Evolutionary conservation across 257 asterid genomes (phyloP).

Genomic region (Penstemon barbatus): DNA sequence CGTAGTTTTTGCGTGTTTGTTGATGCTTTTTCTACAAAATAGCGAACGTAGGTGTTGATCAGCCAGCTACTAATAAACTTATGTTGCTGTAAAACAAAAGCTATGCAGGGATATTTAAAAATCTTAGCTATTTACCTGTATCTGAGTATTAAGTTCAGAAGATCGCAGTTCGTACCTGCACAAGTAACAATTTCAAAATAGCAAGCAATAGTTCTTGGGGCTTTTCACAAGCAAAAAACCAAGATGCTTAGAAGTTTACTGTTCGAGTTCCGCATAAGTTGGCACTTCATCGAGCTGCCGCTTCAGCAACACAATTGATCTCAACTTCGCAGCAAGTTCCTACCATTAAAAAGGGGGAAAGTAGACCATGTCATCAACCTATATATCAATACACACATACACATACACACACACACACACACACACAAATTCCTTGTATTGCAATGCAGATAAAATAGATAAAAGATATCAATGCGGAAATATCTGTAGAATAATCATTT

Average conservation of each 20-base stretch:
- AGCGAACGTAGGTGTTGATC: constrained; percentile 24
- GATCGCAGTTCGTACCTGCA: constrained; percentile 78
- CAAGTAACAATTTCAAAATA: constrained; percentile 15
- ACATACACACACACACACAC: neutral
- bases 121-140: constrained; percentile 52
- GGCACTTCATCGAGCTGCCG: constrained; percentile 68
- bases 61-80: constrained; percentile 27
- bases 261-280: constrained; percentile 73
- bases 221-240: constrained; percentile 12
- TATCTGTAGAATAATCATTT: constrained; percentile 1
- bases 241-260: constrained; percentile 51
- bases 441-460: neutral
- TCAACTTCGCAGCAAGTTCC: constrained; percentile 67
- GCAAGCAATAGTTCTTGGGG: neutral
- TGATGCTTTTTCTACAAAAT: constrained; percentile 59
- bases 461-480: neutral
- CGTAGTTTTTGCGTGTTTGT: constrained; percentile 70
- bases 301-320: constrained; percentile 54
- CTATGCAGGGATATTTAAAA: neutral
- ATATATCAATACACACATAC: neutral
- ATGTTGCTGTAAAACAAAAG: neutral
- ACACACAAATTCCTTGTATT: too few relatives aligned
- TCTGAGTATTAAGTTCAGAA: constrained; percentile 72
- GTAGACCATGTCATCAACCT: constrained; percentile 13
- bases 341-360: constrained; percentile 20